phyloP scores from a whole-genome alignment of 2,329 filamentous ascomycete genomes.

The Aureobasidium sp. region DNA sequence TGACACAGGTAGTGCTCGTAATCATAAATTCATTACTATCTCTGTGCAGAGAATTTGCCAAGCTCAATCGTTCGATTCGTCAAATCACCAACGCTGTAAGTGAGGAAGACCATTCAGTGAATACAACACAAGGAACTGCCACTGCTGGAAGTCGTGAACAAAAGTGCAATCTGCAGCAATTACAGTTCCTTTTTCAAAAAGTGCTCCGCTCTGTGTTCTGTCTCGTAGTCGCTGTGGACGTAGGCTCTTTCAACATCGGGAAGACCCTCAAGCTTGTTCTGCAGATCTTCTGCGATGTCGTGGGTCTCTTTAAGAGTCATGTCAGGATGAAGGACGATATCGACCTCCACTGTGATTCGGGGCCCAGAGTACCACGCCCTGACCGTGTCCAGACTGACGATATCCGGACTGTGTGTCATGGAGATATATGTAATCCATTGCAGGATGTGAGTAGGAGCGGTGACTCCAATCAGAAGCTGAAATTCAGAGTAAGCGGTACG shows the following conservation, averaged over 20 bases:
- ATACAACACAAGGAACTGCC: background rate
- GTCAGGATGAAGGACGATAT: slow-evolving; percentile 82
- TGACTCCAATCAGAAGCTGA: slow-evolving; percentile 81
- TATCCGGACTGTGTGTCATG: slow-evolving; percentile 77
- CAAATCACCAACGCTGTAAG: background rate
- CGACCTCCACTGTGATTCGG: slow-evolving; percentile 87
- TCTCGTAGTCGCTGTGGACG: slow-evolving; percentile 96
- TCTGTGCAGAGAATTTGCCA: background rate
- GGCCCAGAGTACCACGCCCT: slow-evolving; percentile 87
- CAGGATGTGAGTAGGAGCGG: slow-evolving; percentile 75
- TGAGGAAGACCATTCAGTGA: background rate
- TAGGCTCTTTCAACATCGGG: slow-evolving; percentile 91
- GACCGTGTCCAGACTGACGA: slow-evolving; percentile 88
- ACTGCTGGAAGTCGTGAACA: background rate
- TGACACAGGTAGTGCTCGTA: background rate
- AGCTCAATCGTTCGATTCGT: background rate
- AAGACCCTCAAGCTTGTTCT: slow-evolving; percentile 86
- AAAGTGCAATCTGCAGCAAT: background rate
- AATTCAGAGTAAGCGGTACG: slow-evolving; percentile 84
- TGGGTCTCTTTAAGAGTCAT: slow-evolving; percentile 71
- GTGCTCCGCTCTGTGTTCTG: slow-evolving; percentile 87
- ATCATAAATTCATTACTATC: background rate
- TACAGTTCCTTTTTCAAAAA: slow-evolving; percentile 59
- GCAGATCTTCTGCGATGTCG: slow-evolving; percentile 87
- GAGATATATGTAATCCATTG: slow-evolving; percentile 94